Evolutionary conservation across 2,329 filamentous ascomycete genomes (phyloP).

Genomic region (Cladophialophora carrionii): DNA sequence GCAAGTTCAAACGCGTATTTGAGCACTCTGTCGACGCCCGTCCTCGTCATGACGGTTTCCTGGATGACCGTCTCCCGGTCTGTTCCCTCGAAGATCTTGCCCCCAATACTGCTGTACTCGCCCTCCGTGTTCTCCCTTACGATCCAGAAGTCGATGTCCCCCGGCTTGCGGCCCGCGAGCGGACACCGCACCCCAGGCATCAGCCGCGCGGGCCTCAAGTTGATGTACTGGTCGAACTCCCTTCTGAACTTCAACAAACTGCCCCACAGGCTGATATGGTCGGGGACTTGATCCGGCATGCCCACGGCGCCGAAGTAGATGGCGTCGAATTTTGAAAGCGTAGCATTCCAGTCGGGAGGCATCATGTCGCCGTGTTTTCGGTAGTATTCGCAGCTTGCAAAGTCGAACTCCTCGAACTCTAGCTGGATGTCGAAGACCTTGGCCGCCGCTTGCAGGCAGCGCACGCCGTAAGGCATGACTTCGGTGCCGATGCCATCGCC

Average conservation of each 20-base stretch:
- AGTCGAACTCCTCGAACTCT: slow-evolving; percentile 57
- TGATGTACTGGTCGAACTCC: slow-evolving; percentile 61
- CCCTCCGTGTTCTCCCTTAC: slow-evolving; percentile 99
- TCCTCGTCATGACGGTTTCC: slow-evolving; percentile 89
- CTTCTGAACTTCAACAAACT: slow-evolving; percentile 60
- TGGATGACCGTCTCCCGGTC: slow-evolving; percentile 86
- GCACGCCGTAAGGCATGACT: slow-evolving; percentile 58
- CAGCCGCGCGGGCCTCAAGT: slow-evolving; percentile 58
- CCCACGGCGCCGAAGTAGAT: slow-evolving; percentile 65
- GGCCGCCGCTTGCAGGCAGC: slow-evolving; percentile 36
- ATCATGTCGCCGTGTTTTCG: slow-evolving; percentile 58
- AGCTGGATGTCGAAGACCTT: slow-evolving; percentile 42
- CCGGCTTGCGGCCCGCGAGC: slow-evolving; percentile 51
- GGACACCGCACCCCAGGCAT: slow-evolving; percentile 58
- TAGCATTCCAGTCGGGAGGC: slow-evolving; percentile 55
- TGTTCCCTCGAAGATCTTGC: slow-evolving; percentile 37
- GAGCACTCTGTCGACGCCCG: slow-evolving; percentile 91
- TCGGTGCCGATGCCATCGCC: slow-evolving; percentile 67
- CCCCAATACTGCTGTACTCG: slow-evolving; percentile 88
- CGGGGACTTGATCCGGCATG: slow-evolving; percentile 48
- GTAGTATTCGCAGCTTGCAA: slow-evolving; percentile 51
- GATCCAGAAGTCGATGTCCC: slow-evolving; percentile 60
- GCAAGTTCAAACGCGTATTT: slow-evolving; percentile 98
- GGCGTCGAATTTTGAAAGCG: slow-evolving; percentile 57
- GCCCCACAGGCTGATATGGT: slow-evolving; percentile 62